Base-by-base conservation (phyloP, 1,284 basidiomycete genomes). In the Apiotrichum laibachii region DNA sequence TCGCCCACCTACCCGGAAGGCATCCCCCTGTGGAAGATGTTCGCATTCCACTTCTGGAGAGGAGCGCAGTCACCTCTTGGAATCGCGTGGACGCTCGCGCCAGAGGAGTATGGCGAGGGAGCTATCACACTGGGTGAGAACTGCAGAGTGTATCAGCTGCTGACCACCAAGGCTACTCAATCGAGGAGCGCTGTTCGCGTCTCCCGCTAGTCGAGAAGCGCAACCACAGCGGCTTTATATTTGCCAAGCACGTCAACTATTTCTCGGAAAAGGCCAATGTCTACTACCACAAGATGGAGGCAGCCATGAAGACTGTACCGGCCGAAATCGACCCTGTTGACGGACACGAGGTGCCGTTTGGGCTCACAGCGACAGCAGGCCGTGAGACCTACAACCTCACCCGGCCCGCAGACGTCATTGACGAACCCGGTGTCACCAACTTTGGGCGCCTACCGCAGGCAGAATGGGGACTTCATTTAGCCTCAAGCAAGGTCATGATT, bases 231-330 rank as follows among this genome's bases (percentile, higher is more conserved):
- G 78, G 66, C 2, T 70, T 77, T 56, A 62, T 78, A 13, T 62
- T 77, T 26, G 75, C 72, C 21, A 80, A 80, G 57, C 37, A 59
- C 7, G 21, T 66, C 6, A 45, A 56, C 9, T 77, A 73, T 63
- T 77, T 79, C 53, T 31, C 26, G 7, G 7, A 31, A 3, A 31
- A 3, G 4, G 7, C 26, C 4, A 31, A 7, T 31, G 7, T 3
- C 26, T 31, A 4, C 26, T 31, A 31, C 26, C 26, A 31, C 26
- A 3, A 31, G 26, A 3, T 31, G 26, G 26, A 31, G 26, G 26
- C 26, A 31, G 26, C 26, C 7, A 31, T 31, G 26, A 31, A 31
- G 26, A 31, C 26, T 31, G 26, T 31, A 7, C 7, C 26, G 26
- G 4, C 26, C 4, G 26, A 3, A 31, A 31, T 31, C 26, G 7